Evolutionary conservation across 495 filamentous ascomycete genomes (phyloP).

Genomic region (Lophium mytilinum): DNA sequence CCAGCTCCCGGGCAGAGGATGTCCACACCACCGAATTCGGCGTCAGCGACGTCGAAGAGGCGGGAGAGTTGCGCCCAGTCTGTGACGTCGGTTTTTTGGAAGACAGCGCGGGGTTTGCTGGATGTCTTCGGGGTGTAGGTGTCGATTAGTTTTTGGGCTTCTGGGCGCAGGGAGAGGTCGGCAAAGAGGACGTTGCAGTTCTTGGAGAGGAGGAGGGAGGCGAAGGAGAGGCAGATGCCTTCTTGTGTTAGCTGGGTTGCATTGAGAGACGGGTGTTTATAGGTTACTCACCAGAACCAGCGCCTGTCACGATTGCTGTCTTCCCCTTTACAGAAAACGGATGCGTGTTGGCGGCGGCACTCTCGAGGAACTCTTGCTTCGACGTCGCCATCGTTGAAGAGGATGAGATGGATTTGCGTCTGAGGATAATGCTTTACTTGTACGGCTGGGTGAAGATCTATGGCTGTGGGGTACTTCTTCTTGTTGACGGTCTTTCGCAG

Average conservation of each 20-base stretch:
- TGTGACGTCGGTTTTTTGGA: conserved; percentile 55
- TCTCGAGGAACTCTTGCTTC: no score
- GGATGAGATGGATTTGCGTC: no score
- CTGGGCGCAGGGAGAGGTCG: conserved; percentile 55
- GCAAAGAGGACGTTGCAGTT: conserved; percentile 60
- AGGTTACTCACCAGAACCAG: conserved; percentile 52
- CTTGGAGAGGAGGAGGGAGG: conserved; percentile 47
- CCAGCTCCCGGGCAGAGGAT: conserved; percentile 65
- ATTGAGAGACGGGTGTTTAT: conserved; percentile 29
- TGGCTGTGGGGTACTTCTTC: no score
- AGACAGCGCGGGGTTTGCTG: conserved; percentile 42
- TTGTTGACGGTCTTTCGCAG: no score
- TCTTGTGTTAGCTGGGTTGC: background rate
- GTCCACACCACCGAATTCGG: conserved; percentile 51
- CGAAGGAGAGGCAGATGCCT: conserved; percentile 57
- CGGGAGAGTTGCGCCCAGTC: conserved; percentile 51
- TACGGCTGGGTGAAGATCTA: no score
- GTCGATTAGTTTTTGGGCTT: conserved; percentile 51
- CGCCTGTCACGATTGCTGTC: conserved; percentile 62
- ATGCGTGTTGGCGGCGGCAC: background rate
- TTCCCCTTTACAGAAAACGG: conserved; percentile 39
- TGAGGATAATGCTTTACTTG: no score
- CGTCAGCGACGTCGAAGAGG: conserved; percentile 48
- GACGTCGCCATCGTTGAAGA: no score
- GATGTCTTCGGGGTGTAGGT: conserved; percentile 35